Percentiles rank a stretch among this genome's conserved stretches.
phyloP scores from a whole-genome alignment of 1,139 yeast species.

The Saccharomyces pastorianus region DNA sequence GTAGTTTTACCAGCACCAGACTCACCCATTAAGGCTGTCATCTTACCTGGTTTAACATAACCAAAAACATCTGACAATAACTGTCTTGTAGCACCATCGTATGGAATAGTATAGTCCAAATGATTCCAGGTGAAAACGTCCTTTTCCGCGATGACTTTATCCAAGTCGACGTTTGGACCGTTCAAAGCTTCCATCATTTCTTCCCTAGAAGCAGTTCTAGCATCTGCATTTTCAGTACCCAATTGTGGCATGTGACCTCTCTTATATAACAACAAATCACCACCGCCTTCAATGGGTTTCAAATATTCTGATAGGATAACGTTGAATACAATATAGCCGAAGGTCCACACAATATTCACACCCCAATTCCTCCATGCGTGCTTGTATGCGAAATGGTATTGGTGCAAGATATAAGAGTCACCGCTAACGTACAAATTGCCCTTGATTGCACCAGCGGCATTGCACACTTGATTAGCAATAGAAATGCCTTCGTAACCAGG shows the following conservation, averaged over 20 bases:
- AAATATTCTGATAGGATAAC: constrained; percentile 44
- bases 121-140: constrained; percentile 50
- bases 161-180: constrained; percentile 36
- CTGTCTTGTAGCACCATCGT: constrained; percentile 41
- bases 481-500: constrained; percentile 39
- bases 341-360: constrained; percentile 47
- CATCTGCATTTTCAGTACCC: constrained; percentile 36
- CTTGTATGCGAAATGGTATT: constrained; percentile 37
- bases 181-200: constrained; percentile 39
- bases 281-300: constrained; percentile 47
- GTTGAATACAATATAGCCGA: constrained; percentile 41
- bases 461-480: constrained; percentile 40
- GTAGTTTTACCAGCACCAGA: constrained; percentile 70
- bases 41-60: constrained; percentile 58
- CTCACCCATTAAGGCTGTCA: constrained; percentile 60
- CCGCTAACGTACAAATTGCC: constrained; percentile 43
- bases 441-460: constrained; percentile 41
- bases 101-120: constrained; percentile 44
- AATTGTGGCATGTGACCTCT: constrained; percentile 45
- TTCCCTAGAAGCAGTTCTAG: constrained; percentile 37
- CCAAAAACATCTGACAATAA: constrained; percentile 53
- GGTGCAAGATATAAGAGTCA: constrained; percentile 37
- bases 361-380: constrained; percentile 68
- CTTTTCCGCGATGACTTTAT: constrained; percentile 32
- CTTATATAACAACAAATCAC: constrained; percentile 50